A percentile compares a stretch with the other conserved stretches of the same genome.
Conservation (phyloP, 176 grass and related monocot genomes). For the Poa pratensis region DNA sequence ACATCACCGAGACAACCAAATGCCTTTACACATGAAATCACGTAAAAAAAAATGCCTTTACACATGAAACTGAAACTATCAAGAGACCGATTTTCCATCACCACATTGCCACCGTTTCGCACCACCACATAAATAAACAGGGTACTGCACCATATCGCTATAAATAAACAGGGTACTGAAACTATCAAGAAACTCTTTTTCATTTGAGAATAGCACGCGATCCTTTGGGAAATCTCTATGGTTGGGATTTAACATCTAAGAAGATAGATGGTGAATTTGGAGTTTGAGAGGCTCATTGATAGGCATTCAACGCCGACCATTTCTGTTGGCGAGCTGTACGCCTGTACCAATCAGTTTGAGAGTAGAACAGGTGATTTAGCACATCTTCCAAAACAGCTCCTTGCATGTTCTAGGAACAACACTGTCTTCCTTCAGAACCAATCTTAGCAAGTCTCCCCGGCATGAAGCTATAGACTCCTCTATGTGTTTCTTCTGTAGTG, state of each 20-base stretch:
- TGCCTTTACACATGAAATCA: too few relatives aligned
- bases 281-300: constrained; percentile 36
- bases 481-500: too few relatives aligned
- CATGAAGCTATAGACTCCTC: background rate
- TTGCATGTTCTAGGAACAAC: constrained; percentile 63
- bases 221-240: background rate
- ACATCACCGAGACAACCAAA: too few relatives aligned
- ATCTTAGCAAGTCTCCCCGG: constrained; percentile 54
- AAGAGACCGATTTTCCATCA: too few relatives aligned
- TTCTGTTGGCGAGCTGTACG: constrained; percentile 53
- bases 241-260: background rate
- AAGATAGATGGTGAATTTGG: background rate
- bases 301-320: constrained; percentile 62
- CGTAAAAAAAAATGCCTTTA: too few relatives aligned
- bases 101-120: too few relatives aligned
- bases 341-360: constrained; percentile 66
- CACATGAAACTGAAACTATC: too few relatives aligned
- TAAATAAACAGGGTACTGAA: too few relatives aligned
- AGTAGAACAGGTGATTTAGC: constrained; percentile 60
- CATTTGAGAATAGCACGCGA: too few relatives aligned
- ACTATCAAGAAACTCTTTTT: too few relatives aligned
- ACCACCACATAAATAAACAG: too few relatives aligned
- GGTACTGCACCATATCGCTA: too few relatives aligned
- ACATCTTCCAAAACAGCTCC: constrained; percentile 66
- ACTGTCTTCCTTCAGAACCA: constrained; percentile 53